Evolutionary conservation across 1,139 yeast genomes (phyloP).

Genomic region (Hyphopichia fennica): DNA sequence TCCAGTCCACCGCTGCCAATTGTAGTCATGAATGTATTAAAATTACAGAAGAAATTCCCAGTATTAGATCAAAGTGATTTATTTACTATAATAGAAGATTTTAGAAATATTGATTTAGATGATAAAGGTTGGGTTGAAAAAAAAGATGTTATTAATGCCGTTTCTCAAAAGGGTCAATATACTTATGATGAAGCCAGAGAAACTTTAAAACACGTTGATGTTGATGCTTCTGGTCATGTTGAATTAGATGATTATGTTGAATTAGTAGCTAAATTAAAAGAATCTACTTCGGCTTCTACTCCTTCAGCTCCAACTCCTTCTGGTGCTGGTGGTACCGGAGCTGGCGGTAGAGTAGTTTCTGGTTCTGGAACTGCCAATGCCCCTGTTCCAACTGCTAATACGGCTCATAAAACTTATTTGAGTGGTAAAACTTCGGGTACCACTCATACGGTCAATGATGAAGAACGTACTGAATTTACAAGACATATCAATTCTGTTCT

Average conservation of each 20-base stretch:
- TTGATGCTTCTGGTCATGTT: slow-evolving; percentile 96
- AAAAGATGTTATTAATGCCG: slow-evolving; percentile 82
- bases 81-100: slow-evolving; percentile 77
- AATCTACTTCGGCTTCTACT: slow-evolving; percentile 17
- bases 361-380: slow-evolving; percentile 19
- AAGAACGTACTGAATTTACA: slow-evolving; percentile 93
- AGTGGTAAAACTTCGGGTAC: slow-evolving; percentile 84
- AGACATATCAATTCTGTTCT: slow-evolving; percentile 91
- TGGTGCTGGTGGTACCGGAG: slow-evolving; percentile 16
- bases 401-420: slow-evolving; percentile 71
- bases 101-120: slow-evolving; percentile 74
- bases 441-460: slow-evolving; percentile 97
- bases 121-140: slow-evolving; percentile 97
- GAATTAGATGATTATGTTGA: slow-evolving; percentile 96
- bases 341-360: slow-evolving; percentile 14
- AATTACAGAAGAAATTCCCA: slow-evolving; percentile 79
- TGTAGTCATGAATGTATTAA: slow-evolving; percentile 46
- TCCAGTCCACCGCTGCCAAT: neutral
- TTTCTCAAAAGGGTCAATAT: slow-evolving; percentile 76
- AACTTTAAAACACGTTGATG: slow-evolving; percentile 83
- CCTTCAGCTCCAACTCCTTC: slow-evolving; percentile 16
- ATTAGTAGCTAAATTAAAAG: slow-evolving; percentile 70
- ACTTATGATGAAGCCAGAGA: slow-evolving; percentile 92
- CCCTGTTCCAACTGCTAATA: slow-evolving; percentile 50
- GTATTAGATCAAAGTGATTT: slow-evolving; percentile 81